Evolutionary conservation across 164 flowering plant species (phyloP).

Genomic region (Magnolia sinica): DNA sequence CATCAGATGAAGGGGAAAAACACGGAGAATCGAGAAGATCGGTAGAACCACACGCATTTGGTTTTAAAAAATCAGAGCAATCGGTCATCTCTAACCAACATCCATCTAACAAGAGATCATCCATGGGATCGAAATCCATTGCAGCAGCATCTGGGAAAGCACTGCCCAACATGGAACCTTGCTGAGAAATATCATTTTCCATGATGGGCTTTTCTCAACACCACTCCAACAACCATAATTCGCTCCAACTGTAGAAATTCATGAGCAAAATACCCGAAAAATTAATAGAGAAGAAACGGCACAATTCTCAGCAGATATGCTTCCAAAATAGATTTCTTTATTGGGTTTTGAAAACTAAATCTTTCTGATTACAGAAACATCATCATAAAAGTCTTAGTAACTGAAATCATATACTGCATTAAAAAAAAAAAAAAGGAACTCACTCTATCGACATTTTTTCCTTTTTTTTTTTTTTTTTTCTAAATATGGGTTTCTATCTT

Average conservation of each 20-base stretch:
- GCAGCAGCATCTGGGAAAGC: constrained; percentile 9
- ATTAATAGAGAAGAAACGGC: neutral
- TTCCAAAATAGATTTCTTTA: neutral
- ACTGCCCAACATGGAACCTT: constrained; percentile 25
- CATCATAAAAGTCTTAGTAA: neutral
- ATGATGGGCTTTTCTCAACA: constrained; percentile 32
- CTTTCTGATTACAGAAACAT: neutral
- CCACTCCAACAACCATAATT: neutral
- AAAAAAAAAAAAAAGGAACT: neutral
- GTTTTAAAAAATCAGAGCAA: constrained; percentile 54
- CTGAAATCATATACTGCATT: neutral
- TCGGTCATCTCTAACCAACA: constrained; percentile 70
- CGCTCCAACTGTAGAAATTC: constrained; percentile 1
- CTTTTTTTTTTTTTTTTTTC: neutral
- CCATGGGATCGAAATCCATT: constrained; percentile 60
- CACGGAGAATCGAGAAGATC: constrained; percentile 35
- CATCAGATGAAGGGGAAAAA: constrained; percentile 31
- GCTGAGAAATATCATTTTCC: constrained; percentile 50
- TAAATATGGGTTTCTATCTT: neutral
- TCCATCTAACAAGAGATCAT: constrained; percentile 66
- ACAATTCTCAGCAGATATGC: neutral
- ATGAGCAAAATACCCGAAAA: neutral
- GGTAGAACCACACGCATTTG: constrained; percentile 32
- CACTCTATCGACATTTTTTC: neutral
- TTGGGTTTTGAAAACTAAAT: neutral